Conservation (phyloP, 805 yeast species). For the Spathaspora hagerdaliae region DNA sequence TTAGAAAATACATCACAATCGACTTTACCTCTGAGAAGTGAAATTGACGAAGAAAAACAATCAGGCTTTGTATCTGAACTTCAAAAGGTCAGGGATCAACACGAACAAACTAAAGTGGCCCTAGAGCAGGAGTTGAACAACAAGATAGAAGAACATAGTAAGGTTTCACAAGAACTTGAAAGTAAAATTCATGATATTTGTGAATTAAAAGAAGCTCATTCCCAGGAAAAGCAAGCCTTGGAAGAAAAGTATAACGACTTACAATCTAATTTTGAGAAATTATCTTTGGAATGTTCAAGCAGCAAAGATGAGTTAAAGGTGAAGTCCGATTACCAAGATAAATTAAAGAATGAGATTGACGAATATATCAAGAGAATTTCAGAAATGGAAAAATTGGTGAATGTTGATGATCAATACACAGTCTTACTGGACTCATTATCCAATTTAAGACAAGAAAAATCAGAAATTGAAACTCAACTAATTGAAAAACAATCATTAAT, state of each 20-base stretch:
- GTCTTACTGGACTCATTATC: neutral
- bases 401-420: neutral
- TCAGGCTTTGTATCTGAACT: neutral
- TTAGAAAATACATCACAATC: neutral
- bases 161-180: constrained; percentile 1
- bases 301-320: neutral
- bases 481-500: constrained; percentile 1
- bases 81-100: neutral
- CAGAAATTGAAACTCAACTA: neutral
- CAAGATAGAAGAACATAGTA: neutral
- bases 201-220: constrained; percentile 2
- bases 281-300: neutral
- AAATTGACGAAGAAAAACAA: too few species aligned
- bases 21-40: neutral
- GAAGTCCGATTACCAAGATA: neutral
- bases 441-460: neutral
- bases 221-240: neutral
- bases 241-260: neutral
- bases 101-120: neutral
- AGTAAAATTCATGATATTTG: neutral
- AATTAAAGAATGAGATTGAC: neutral
- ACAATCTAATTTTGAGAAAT: neutral
- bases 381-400: neutral
- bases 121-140: neutral
- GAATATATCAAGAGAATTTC: neutral